These are phyloP conservation scores for Eucalyptus decipiens DNA, from an alignment of 345 rosid genomes.

Conservation along the genomic window DNA sequence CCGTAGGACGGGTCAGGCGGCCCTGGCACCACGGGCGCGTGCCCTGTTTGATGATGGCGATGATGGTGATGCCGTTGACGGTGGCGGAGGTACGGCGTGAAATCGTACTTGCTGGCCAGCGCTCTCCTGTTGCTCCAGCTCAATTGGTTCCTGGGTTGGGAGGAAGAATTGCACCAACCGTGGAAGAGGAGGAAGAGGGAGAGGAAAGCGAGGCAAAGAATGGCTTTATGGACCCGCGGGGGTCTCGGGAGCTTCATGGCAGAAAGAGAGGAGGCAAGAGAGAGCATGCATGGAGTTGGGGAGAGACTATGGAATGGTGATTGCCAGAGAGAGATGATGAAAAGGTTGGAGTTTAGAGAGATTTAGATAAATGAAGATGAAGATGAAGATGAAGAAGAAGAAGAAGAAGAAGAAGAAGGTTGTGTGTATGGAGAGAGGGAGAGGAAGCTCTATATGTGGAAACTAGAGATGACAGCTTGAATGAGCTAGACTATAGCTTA, in stretches of 20 bases:
- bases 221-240: neutral
- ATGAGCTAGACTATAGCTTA: neutral
- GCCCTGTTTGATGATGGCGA: neutral
- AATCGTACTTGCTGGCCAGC: conserved; percentile 32
- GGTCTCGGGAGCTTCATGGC: neutral
- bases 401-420: neutral
- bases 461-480: conserved; percentile 2
- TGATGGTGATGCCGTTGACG: neutral
- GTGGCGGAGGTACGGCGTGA: conserved; percentile 30
- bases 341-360: neutral
- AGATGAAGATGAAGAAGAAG: neutral
- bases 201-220: neutral
- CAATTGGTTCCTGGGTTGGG: neutral
- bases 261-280: neutral
- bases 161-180: neutral
- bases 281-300: neutral
- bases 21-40: neutral
- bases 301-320: neutral
- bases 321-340: neutral
- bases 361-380: neutral
- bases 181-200: conserved; percentile 7
- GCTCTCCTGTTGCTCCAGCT: conserved; percentile 18
- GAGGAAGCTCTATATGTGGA: neutral
- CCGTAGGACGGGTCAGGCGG: conserved; percentile 35
- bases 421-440: neutral